These are phyloP conservation scores for Pseudogymnoascus sp. DNA, from an alignment of 2,329 filamentous ascomycete species.

Conservation along the genomic window DNA sequence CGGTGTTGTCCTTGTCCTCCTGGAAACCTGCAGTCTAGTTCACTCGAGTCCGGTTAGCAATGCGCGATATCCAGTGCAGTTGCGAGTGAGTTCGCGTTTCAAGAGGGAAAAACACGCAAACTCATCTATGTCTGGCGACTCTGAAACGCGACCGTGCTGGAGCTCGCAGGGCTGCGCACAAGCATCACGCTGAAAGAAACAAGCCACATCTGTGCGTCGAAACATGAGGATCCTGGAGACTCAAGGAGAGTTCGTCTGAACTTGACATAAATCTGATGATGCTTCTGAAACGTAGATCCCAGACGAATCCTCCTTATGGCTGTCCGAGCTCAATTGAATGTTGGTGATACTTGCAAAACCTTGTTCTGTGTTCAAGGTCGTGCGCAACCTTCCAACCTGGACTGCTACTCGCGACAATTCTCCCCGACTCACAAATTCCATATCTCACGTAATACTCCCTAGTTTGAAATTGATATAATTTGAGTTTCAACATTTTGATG, in stretches of 20 bases:
- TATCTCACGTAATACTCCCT: neutral
- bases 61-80: neutral
- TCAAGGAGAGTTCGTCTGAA: neutral
- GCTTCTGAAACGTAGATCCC: neutral
- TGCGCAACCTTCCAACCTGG: neutral
- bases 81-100: neutral
- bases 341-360: neutral
- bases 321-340: neutral
- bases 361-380: neutral
- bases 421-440: neutral
- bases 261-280: neutral
- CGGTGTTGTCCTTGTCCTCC: neutral
- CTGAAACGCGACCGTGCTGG: slow-evolving; percentile 2
- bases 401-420: neutral
- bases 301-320: neutral
- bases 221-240: neutral
- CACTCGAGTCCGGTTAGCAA: neutral
- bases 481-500: neutral
- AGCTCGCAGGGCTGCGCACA: neutral
- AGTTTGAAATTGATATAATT: neutral
- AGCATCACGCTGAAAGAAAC: neutral
- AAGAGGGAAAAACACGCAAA: neutral
- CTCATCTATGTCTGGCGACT: slow-evolving; percentile 1
- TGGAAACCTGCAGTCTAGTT: neutral
- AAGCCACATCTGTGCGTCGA: neutral